Conservation (phyloP, 257 asterid genomes). For the Cordia subcordata region DNA sequence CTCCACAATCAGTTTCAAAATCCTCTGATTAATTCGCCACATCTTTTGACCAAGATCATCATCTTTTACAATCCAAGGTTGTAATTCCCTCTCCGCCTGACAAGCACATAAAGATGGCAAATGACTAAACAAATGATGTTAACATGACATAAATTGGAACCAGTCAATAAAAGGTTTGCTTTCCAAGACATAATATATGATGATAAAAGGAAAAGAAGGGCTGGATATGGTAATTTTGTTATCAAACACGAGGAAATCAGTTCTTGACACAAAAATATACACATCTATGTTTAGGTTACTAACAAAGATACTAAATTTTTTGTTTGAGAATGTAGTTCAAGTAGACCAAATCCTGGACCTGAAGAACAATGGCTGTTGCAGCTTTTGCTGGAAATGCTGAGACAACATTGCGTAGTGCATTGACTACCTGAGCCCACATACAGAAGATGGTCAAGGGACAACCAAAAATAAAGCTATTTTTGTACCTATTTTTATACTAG, state of each 20-base stretch:
- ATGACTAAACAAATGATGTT: slow-evolving; percentile 34
- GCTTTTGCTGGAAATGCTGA: slow-evolving; percentile 94
- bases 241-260: too few relatives aligned
- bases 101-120: slow-evolving; percentile 31
- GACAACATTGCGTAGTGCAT: slow-evolving; percentile 92
- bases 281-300: not conserved
- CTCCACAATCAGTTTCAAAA: slow-evolving; percentile 87
- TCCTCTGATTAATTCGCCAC: slow-evolving; percentile 93
- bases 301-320: slow-evolving; percentile 1
- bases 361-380: slow-evolving; percentile 95
- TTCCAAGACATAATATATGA: not conserved
- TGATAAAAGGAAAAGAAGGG: not conserved
- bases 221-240: too few relatives aligned
- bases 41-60: slow-evolving; percentile 87
- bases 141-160: not conserved
- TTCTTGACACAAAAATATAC: not conserved
- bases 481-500: too few relatives aligned
- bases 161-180: too few relatives aligned
- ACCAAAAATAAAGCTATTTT: too few relatives aligned
- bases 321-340: slow-evolving; percentile 13
- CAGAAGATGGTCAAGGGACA: slow-evolving; percentile 5
- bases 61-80: slow-evolving; percentile 95
- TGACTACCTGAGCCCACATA: slow-evolving; percentile 65
- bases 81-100: slow-evolving; percentile 96
- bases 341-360: slow-evolving; percentile 68